Conservation (phyloP, 2,329 filamentous ascomycete genomes). For the Nectriaceae sp. region DNA sequence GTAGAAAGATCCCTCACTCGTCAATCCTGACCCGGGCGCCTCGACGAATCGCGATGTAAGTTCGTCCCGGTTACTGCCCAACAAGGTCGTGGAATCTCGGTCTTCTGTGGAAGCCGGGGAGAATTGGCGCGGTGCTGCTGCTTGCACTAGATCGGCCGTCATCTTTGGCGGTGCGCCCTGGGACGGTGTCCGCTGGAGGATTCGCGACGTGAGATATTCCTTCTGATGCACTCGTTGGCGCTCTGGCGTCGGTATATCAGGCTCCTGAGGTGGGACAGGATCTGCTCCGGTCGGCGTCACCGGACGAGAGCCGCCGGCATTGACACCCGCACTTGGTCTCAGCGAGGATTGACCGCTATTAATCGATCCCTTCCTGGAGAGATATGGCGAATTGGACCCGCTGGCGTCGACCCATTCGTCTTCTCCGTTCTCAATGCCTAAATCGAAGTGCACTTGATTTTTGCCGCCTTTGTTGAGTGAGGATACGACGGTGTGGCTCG, state of each 20-base stretch:
- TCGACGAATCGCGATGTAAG: conserved; percentile 63
- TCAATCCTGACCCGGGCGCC: conserved; percentile 49
- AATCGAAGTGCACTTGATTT: conserved; percentile 63
- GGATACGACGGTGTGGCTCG: conserved; percentile 51
- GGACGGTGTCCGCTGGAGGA: conserved; percentile 65
- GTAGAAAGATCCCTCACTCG: conserved; percentile 56
- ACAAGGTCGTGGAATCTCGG: conserved; percentile 24
- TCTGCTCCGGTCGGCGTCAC: conserved; percentile 33
- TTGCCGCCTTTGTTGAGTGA: conserved; percentile 46
- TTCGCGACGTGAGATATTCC: conserved; percentile 66
- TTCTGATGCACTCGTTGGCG: conserved; percentile 55
- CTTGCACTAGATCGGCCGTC: conserved; percentile 55
- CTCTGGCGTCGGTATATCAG: conserved; percentile 33
- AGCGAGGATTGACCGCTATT: conserved; percentile 52
- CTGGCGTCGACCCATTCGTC: conserved; percentile 71
- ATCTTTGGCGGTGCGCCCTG: conserved; percentile 65
- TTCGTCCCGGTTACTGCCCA: conserved; percentile 39
- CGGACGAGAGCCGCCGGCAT: conserved; percentile 34
- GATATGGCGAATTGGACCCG: conserved; percentile 61
- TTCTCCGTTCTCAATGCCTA: conserved; percentile 53
- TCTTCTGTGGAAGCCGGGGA: conserved; percentile 33
- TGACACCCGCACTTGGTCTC: conserved; percentile 36
- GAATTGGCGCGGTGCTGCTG: conserved; percentile 22
- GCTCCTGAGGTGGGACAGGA: conserved; percentile 3
- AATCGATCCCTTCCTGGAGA: conserved; percentile 48